Evolutionary conservation across 2,329 filamentous ascomycete genomes (phyloP), one percentile per base, ranked within the genome.

Genomic region (Zasmidium cellare): DNA sequence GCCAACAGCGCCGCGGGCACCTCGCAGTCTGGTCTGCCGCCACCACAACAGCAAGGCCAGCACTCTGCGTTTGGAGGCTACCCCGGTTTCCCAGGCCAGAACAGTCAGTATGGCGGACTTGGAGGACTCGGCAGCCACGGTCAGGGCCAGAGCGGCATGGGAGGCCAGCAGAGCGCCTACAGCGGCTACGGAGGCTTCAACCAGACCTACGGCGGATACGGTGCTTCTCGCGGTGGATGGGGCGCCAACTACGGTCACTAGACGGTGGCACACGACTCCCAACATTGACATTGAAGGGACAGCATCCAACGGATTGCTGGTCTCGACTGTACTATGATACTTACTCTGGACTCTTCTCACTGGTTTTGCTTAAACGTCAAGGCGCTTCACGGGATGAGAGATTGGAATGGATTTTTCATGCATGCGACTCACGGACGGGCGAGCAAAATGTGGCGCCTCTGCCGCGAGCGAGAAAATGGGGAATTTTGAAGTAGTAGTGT

Each of bases 11-110:
- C 77, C 22, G 80, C 77, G 41, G 79, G 80, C 46, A 76, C 78
- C 56, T 72, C 71, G 69, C 82, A 84, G 67, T 74, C 78, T 48
- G 78, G 79, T 25, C 74, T 83, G 49, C 82, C 83, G 48, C 81
- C 80, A 46, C 79, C 83, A 52, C n/a, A n/a, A n/a, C 35, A 41
- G 35, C 82, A 63, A 22, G 79, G 76, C 25, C 83, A 86, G 69
- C 83, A 85, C 70, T 81, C 82, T 69, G 79, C 77, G 47, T 85
- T 84, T 63, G 80, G 71, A 53, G 79, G 77, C 46, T 86, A 86
- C 62, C 81, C 81, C 25, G 74, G 76, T 57, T 81, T 79, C 71
- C 70, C 74, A 35, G 73, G 75, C 31, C 77, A 79, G 61, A 75
- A 74, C 60, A 76, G 80, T 55, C 82, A 84, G 67, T 84, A 73